Conservation (phyloP, 768 basidiomycete genomes). For the Leucocoprinus birnbaumii region DNA sequence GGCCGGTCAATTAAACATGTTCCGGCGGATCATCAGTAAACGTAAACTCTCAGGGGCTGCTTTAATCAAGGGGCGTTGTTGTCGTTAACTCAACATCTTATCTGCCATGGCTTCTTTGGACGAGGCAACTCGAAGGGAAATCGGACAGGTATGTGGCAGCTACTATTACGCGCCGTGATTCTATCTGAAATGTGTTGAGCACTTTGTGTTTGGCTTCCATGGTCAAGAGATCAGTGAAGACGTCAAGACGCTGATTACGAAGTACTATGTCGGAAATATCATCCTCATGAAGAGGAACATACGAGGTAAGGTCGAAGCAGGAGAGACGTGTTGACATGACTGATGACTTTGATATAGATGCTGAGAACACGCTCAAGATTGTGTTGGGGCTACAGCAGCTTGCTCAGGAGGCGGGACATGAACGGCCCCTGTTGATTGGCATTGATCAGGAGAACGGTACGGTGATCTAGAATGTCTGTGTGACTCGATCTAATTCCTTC, state of each 20-base stretch:
- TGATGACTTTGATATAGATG: constrained; percentile 31
- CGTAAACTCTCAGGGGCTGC: too few species aligned
- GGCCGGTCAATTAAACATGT: neutral
- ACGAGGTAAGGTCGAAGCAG: constrained; percentile 31
- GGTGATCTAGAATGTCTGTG: neutral
- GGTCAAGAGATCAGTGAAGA: constrained; percentile 50
- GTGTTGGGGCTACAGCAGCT: constrained; percentile 48
- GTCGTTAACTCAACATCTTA: neutral
- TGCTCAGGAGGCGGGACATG: constrained; percentile 56
- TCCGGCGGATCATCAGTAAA: too few species aligned
- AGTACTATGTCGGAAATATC: constrained; percentile 65
- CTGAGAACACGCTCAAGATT: constrained; percentile 46
- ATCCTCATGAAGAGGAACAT: constrained; percentile 73
- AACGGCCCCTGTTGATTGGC: constrained; percentile 57
- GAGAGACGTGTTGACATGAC: neutral
- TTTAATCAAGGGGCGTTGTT: too few species aligned
- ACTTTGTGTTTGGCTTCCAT: constrained; percentile 72
- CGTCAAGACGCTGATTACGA: constrained; percentile 51
- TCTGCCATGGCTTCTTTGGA: constrained; percentile 19
- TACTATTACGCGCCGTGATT: too few species aligned
- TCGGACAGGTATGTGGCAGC: constrained; percentile 25
- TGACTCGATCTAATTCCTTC: neutral
- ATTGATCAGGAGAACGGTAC: constrained; percentile 75
- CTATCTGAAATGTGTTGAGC: too few species aligned
- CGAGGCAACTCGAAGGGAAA: constrained; percentile 35